Percentiles rank a stretch among this genome's conserved stretches.
Conservation (phyloP, 2,329 filamentous ascomycete species). For the Hypoxylon sp. region DNA sequence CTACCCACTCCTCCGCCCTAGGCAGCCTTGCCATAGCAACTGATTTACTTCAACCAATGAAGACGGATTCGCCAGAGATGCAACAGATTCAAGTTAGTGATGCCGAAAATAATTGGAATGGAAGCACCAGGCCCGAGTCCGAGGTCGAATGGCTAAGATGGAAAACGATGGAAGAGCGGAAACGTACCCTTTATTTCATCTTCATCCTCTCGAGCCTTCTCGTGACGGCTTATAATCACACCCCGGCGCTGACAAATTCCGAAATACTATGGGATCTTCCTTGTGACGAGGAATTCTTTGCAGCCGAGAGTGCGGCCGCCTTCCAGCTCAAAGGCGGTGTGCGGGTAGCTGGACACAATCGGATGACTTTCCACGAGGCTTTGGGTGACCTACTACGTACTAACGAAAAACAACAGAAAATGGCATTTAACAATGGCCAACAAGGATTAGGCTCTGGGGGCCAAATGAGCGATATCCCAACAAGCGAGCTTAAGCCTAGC, state of each 20-base stretch:
- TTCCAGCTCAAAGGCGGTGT: constrained; percentile 84
- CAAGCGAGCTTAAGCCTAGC: constrained; percentile 80
- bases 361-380: constrained; percentile 83
- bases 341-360: constrained; percentile 74
- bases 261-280: constrained; percentile 91
- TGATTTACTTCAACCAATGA: constrained; percentile 69
- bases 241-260: constrained; percentile 91
- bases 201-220: constrained; percentile 92
- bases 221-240: constrained; percentile 92
- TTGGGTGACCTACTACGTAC: constrained; percentile 84
- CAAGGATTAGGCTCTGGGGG: constrained; percentile 62
- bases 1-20: constrained; percentile 89
- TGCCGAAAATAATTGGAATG: constrained; percentile 60
- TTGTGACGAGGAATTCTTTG: constrained; percentile 92
- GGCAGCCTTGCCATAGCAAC: constrained; percentile 92
- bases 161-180: constrained; percentile 90
- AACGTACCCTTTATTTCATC: constrained; percentile 90
- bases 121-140: constrained; percentile 57
- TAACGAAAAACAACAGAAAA: constrained; percentile 73
- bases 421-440: constrained; percentile 54
- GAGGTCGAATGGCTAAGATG: constrained; percentile 86
- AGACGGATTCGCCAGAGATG: constrained; percentile 58
- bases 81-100: constrained; percentile 70
- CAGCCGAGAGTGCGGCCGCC: constrained; percentile 82
- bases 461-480: constrained; percentile 62